Conservation (phyloP, 208 protist genomes). For the Novymonas esmeraldas region DNA sequence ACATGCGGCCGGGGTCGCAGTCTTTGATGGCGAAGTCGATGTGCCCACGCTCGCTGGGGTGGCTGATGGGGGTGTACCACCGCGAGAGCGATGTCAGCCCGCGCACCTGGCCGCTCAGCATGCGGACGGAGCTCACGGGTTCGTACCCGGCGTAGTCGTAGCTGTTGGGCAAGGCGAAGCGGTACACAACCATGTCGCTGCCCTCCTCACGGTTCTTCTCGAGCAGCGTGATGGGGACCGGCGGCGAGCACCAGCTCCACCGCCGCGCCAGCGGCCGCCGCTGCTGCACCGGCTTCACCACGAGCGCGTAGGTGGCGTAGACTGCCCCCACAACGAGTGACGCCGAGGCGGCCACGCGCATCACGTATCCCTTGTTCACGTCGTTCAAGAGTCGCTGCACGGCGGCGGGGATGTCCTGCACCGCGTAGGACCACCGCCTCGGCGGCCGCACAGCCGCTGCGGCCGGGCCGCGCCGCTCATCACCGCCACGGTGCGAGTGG, state of each 20-base stretch:
- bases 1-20: conserved; percentile 82
- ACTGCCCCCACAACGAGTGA: conserved; percentile 17
- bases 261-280: conserved; percentile 70
- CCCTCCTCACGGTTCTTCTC: conserved; percentile 57
- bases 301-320: conserved; percentile 49
- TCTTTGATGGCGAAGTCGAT: conserved; percentile 89
- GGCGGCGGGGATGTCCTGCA: conserved; percentile 68
- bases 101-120: conserved; percentile 55
- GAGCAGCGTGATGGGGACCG: conserved; percentile 75
- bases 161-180: conserved; percentile 79
- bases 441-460: conserved; percentile 24
- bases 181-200: conserved; percentile 68
- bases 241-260: conserved; percentile 54
- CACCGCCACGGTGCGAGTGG: neutral
- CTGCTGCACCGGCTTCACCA: conserved; percentile 61
- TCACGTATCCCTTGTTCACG: conserved; percentile 75
- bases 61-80: conserved; percentile 90
- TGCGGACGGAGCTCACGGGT: conserved; percentile 79
- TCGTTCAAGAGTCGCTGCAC: conserved; percentile 49
- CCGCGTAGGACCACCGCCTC: conserved; percentile 72
- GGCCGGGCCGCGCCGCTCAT: neutral
- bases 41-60: conserved; percentile 72
- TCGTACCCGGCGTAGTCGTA: conserved; percentile 90
- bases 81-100: conserved; percentile 58
- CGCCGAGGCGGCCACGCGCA: conserved; percentile 38